Conservation (phyloP, 208 protist genomes). For the Leishmania major region DNA sequence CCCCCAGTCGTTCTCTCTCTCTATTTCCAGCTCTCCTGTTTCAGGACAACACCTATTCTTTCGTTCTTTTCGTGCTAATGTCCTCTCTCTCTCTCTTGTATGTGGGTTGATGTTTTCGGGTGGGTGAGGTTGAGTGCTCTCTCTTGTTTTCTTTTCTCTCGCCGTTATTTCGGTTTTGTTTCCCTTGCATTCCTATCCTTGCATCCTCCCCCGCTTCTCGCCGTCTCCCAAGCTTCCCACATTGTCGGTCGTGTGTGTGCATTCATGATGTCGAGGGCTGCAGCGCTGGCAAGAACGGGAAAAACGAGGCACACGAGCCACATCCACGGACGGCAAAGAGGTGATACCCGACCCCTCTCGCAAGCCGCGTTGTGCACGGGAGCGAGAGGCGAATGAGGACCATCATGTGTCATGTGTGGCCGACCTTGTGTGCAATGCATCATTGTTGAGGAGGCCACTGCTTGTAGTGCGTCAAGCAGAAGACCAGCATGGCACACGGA, state of each 20-base stretch:
- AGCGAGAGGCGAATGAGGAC: not conserved
- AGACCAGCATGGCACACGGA: not conserved
- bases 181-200: not conserved
- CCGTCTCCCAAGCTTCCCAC: not conserved
- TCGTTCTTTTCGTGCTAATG: not conserved
- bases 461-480: not conserved
- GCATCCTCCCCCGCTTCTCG: not conserved
- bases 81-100: not conserved
- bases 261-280: not conserved
- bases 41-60: not conserved
- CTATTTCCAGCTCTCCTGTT: not conserved
- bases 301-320: not conserved
- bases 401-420: not conserved
- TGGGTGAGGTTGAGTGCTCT: not conserved
- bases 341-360: not conserved
- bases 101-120: not conserved
- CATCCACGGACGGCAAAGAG: not conserved
- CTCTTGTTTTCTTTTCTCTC: not conserved
- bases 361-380: not conserved
- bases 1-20: not conserved
- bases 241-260: not conserved
- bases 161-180: not conserved
- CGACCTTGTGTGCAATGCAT: not conserved
- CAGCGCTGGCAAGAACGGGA: not conserved
- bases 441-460: not conserved